Percentiles rank a stretch among this genome's conserved stretches.
These are phyloP conservation scores for Acrocalymma vagum DNA, from an alignment of 2,329 filamentous ascomycete genomes.

Conservation along the genomic window DNA sequence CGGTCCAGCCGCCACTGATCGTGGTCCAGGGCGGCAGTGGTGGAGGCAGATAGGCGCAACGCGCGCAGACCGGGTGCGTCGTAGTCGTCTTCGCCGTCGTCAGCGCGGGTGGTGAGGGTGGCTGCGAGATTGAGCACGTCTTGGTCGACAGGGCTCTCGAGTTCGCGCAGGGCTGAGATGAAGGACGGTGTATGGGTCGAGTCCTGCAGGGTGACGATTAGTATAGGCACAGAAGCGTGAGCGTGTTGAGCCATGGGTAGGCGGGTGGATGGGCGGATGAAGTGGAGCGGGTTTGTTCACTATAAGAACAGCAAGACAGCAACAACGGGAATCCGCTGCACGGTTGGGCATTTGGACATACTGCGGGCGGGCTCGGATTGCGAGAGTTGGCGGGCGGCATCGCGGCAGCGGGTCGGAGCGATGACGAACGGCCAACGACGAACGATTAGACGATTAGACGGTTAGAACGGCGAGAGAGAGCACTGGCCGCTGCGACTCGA, in stretches of 20 bases:
- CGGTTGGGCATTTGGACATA: conserved; percentile 25
- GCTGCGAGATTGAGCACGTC: conserved; percentile 57
- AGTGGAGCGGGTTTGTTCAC: not conserved
- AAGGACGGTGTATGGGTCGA: conserved; percentile 48
- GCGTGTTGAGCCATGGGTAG: conserved; percentile 3
- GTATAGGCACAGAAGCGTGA: conserved; percentile 1
- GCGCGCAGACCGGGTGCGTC: conserved; percentile 23
- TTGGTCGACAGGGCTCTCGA: conserved; percentile 56
- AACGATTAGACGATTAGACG: conserved; percentile 3
- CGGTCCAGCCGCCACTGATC: conserved; percentile 26
- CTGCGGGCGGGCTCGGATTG: conserved; percentile 24
- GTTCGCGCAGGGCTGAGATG: conserved; percentile 55
- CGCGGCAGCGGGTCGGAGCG: conserved; percentile 10
- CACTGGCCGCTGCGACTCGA: not conserved
- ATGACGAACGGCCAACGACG: not conserved
- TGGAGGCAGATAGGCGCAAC: too few relatives aligned
- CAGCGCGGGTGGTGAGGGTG: conserved; percentile 56
- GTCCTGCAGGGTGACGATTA: conserved; percentile 31
- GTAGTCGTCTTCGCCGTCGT: conserved; percentile 45
- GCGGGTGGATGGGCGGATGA: conserved; percentile 3
- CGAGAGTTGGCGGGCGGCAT: conserved; percentile 49
- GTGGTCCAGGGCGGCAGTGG: conserved; percentile 48
- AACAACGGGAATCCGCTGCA: conserved; percentile 2
- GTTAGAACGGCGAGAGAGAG: conserved; percentile 1
- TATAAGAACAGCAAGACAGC: not conserved